Evolutionary conservation across 352 stramenopile genomes (phyloP), one percentile per base, ranked within the genome.

Genomic region (Pythium rhizo-oryzae): DNA sequence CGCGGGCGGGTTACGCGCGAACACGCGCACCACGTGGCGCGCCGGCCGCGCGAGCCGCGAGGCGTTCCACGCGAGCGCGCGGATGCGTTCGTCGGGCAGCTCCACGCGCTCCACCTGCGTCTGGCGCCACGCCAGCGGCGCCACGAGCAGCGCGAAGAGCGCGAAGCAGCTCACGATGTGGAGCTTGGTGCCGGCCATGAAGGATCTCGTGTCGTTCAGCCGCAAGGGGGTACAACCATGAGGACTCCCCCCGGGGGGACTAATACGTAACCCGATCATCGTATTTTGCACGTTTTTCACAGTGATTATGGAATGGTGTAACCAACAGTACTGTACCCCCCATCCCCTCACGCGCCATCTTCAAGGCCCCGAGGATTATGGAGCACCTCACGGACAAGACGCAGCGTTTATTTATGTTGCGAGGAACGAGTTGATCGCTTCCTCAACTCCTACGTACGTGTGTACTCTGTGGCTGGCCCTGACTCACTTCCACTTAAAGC

Each of bases 141-240:
- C 72, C 50, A 76, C 78, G 39, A 85, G 73, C 55, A 90, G 76
- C 69, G 77, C 75, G 71, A 92, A 92, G 54, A 91, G 62, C 72
- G 88, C 81, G 72, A 94, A 92, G 57, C 78, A 79, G 57, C 76
- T 80, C 24, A 93, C 85, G 66, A 93, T 87, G 58, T 90, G 81
- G 62, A 94, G 72, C 52, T 86, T 78, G 35, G 85, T 92, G 58
- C 84, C 85, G 28, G 80, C 84, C 85, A 94, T 94, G 35, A 16
- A 41, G 35, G 35, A 41, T 41, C 35, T 41, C 8, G 6, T 41
- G 35, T 41, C 8, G 35, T 15, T 41, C 4, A 8, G 8, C 2
- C 35, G 8, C 35, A 8, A 41, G 35, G 35, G 35, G 35, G 35
- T 41, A 41, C 35, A 41, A 41, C 6, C 35, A 41, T 41, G 35